A percentile compares a stretch with the other conserved stretches of the same genome.
phyloP scores from a whole-genome alignment of 495 filamentous ascomycete species.

The Xylaria acuta region DNA sequence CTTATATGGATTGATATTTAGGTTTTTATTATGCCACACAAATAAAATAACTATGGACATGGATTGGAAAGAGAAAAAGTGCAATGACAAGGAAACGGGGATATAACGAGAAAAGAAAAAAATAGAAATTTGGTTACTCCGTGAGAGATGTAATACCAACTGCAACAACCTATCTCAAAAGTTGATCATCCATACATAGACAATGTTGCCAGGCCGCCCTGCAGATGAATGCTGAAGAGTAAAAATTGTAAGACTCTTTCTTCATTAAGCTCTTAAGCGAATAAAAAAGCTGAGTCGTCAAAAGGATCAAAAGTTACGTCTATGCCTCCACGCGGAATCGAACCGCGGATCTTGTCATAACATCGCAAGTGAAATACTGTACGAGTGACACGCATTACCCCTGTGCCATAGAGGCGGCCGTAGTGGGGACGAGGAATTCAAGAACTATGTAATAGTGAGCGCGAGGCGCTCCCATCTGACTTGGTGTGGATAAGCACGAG shows the following conservation, averaged over 20 bases:
- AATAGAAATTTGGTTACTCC: neutral
- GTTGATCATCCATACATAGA: neutral
- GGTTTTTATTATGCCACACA: no score
- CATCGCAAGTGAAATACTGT: slow-evolving; percentile 17
- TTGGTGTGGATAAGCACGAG: no score
- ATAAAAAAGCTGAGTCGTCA: neutral
- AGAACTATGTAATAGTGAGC: neutral
- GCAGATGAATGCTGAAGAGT: neutral
- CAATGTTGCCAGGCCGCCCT: neutral
- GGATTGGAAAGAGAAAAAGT: no score
- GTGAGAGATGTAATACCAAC: neutral
- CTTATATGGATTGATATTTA: no score
- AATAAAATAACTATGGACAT: no score
- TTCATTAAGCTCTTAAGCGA: neutral
- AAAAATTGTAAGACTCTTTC: neutral
- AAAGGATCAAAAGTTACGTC: neutral
- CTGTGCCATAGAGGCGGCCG: slow-evolving; percentile 28
- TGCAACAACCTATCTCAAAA: no score
- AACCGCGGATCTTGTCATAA: slow-evolving; percentile 32
- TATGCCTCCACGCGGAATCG: slow-evolving; percentile 31
- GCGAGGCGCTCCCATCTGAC: neutral
- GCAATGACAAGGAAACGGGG: no score
- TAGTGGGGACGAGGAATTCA: neutral
- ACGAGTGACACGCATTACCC: slow-evolving; percentile 33
- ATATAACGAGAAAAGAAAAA: neutral